Evolutionary conservation across 352 stramenopile genomes (phyloP), one percentile per base, ranked within the genome.

Genomic region (Pythium apleroticum): DNA sequence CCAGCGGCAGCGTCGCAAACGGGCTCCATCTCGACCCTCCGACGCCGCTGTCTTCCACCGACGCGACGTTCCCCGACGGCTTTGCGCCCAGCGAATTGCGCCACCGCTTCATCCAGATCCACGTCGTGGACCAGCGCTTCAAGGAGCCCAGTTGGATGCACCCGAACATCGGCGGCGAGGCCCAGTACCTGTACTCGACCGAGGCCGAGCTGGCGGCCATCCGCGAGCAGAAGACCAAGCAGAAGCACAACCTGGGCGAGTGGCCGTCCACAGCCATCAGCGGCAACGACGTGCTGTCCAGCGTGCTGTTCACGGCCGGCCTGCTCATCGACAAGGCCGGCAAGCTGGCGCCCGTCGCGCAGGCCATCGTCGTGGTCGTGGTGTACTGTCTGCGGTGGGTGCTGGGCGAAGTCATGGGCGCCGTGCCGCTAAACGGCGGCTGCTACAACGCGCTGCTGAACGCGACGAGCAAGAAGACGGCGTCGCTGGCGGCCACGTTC

Each of bases 381-480:
- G 65, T 83, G 39, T 85, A 76, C 55, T 80, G 74, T 63, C 66
- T 81, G 12, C 74, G 77, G 3, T 84, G 74, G 41, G 84, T 97
- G 20, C 91, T 96, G 57, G 77, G 81, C 41, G 89, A 97, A 73
- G 89, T 90, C 37, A 78, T 95, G 58, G 89, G 74, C 48, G 87
- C 88, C 6, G 73, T 97, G 28, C 88, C 86, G 30, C 77, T 94
- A 45, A 96, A 96, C 71, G 89, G 89, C 35, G 89, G 89, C 31
- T 90, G 79, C 57, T 96, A 96, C 68, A 96, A 86, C 64, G 79
- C 90, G 43, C 77, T 96, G 31, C 71, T 97, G 30, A 95, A 97
- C 69, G 85, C 84, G n/a, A 89, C 84, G 9, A 86, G 72, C 24
- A 97, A 96, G 71, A 71, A 74, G 24, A 68, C 86, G 11, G 89